These are phyloP conservation scores for Evernia prunastri DNA, from an alignment of 495 filamentous ascomycete genomes.

Conservation along the genomic window DNA sequence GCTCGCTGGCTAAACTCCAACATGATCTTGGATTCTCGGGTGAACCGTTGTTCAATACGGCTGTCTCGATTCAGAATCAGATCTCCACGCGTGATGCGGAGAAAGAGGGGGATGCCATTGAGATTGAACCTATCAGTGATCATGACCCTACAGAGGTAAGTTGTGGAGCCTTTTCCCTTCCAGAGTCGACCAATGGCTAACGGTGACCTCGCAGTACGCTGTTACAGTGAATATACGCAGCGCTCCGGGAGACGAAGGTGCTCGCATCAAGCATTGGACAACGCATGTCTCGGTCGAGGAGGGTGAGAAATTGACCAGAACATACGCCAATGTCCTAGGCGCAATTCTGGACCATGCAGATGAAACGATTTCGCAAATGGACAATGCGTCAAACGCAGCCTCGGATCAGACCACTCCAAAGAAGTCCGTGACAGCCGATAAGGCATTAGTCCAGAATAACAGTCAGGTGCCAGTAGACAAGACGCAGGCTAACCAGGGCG, in stretches of 20 bases:
- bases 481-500: not conserved
- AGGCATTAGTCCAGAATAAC: not conserved
- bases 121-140: constrained; percentile 35
- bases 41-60: constrained; percentile 51
- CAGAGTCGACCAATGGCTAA: not conserved
- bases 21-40: constrained; percentile 47
- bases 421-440: not conserved
- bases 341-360: constrained; percentile 19
- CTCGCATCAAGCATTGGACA: constrained; percentile 45
- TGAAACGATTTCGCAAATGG: constrained; percentile 18
- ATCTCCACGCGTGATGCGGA: constrained; percentile 29
- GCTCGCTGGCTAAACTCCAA: constrained; percentile 49
- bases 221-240: constrained; percentile 45
- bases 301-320: constrained; percentile 27
- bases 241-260: constrained; percentile 39
- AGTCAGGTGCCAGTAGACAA: not conserved
- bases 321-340: constrained; percentile 22
- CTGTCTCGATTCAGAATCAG: constrained; percentile 47
- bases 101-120: constrained; percentile 34
- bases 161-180: not conserved
- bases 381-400: not conserved
- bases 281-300: constrained; percentile 40
- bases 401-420: not conserved
- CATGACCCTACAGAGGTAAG: constrained; percentile 42
- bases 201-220: constrained; percentile 27